phyloP scores from a whole-genome alignment of 345 rosid genomes.

The Lenwebbia sp. region DNA sequence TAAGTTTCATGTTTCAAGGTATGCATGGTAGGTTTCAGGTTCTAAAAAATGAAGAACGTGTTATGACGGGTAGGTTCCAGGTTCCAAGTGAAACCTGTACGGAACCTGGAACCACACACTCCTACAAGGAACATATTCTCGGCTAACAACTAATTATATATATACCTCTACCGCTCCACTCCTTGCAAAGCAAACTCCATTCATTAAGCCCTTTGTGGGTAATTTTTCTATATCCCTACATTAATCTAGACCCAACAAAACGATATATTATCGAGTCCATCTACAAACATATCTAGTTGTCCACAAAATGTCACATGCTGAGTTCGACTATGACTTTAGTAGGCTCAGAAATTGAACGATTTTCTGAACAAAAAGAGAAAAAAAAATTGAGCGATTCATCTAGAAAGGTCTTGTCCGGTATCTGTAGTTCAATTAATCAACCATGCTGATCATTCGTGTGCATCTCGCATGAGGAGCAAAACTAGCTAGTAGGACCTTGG shows the following conservation, averaged over 20 bases:
- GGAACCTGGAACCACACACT: no score
- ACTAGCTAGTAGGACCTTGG: neutral
- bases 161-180: neutral
- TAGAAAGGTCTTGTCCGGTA: rapidly evolving
- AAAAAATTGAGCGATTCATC: neutral
- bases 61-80: no score
- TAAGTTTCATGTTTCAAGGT: no score
- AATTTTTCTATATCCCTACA: neutral
- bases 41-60: no score
- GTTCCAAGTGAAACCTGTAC: no score
- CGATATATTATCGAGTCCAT: neutral
- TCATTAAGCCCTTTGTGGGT: neutral
- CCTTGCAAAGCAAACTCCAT: neutral
- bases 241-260: no score
- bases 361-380: neutral
- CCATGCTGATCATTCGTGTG: neutral
- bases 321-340: neutral
- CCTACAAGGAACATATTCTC: neutral
- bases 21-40: no score
- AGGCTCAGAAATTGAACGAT: neutral
- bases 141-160: neutral
- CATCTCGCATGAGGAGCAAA: neutral
- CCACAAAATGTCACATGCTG: rapidly evolving
- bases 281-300: neutral
- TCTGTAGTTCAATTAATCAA: rapidly evolving